Percentiles rank a stretch among this genome's conserved stretches.
These are phyloP conservation scores for Lathyrus oleraceus DNA, from an alignment of 306 rosid species.

Conservation along the genomic window DNA sequence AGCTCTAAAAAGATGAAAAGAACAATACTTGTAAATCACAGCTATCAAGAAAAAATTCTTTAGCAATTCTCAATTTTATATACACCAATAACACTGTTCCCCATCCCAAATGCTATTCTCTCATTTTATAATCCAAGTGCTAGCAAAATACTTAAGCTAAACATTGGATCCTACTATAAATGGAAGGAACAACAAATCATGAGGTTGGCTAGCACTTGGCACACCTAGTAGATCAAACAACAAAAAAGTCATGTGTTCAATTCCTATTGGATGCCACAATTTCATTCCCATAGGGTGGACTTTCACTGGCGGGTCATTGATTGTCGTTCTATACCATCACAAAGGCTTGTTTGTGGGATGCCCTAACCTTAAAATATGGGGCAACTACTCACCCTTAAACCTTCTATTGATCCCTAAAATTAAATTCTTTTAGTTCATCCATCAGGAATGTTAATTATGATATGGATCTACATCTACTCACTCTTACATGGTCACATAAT, in stretches of 20 bases:
- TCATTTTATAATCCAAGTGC: conserved; percentile 24
- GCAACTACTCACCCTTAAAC: background rate
- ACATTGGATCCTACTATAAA: background rate
- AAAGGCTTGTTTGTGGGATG: background rate
- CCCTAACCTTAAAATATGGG: background rate
- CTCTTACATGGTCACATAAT: background rate
- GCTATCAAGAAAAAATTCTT: conserved; percentile 13
- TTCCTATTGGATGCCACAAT: background rate
- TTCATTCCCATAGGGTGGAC: background rate
- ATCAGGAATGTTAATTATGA: background rate
- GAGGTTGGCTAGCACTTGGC: background rate
- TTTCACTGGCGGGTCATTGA: background rate
- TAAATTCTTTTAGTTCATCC: background rate
- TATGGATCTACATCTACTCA: background rate
- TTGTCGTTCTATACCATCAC: background rate
- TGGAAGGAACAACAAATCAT: conserved; percentile 6
- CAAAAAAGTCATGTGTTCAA: conserved; percentile 1
- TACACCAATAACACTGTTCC: background rate
- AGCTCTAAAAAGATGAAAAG: background rate
- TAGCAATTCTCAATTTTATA: background rate
- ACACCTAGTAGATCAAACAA: conserved; percentile 6
- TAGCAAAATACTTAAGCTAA: background rate
- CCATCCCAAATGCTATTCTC: conserved; percentile 11
- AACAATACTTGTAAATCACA: conserved; percentile 17
- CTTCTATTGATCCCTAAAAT: background rate